phyloP scores from a whole-genome alignment of 202 grass and related monocot genomes.

The Alloteropsis angusta region DNA sequence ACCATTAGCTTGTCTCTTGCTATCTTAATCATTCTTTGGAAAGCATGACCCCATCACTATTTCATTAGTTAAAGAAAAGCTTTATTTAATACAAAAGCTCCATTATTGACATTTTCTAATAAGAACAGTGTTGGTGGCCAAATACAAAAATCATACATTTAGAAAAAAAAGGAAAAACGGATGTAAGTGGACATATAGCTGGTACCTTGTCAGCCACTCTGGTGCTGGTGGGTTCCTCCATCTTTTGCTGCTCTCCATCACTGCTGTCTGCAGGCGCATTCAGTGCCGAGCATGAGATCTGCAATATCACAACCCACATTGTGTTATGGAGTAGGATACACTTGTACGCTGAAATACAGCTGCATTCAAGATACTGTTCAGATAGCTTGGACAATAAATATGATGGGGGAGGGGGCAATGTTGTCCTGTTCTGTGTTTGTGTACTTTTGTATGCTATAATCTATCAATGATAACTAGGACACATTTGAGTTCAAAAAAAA shows the following conservation, averaged over 20 bases:
- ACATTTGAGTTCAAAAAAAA: background rate
- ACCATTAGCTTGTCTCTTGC: conserved; percentile 12
- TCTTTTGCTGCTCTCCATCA: conserved; percentile 47
- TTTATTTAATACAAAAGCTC: background rate
- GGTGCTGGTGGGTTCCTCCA: conserved; percentile 42
- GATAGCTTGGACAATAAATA: background rate
- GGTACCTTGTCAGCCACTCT: conserved; percentile 52
- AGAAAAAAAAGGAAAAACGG: conserved; percentile 8
- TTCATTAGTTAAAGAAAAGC: conserved; percentile 9
- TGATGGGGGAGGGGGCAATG: background rate
- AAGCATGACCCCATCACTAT: background rate
- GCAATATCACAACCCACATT: conserved; percentile 20
- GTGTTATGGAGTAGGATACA: conserved; percentile 8
- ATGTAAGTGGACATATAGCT: conserved; percentile 30
- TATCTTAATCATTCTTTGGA: background rate
- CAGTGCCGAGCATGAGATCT: conserved; percentile 50
- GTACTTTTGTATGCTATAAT: conserved; percentile 9
- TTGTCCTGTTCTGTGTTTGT: background rate
- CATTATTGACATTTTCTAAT: background rate
- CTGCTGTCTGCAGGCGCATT: conserved; percentile 36
- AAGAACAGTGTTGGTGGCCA: conserved; percentile 17
- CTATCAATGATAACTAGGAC: conserved; percentile 15
- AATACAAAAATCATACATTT: background rate
- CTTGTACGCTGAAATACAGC: background rate
- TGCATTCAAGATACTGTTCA: background rate